Evolutionary conservation across 495 filamentous ascomycete species (phyloP).

Genomic region (Bacidia rubella): DNA sequence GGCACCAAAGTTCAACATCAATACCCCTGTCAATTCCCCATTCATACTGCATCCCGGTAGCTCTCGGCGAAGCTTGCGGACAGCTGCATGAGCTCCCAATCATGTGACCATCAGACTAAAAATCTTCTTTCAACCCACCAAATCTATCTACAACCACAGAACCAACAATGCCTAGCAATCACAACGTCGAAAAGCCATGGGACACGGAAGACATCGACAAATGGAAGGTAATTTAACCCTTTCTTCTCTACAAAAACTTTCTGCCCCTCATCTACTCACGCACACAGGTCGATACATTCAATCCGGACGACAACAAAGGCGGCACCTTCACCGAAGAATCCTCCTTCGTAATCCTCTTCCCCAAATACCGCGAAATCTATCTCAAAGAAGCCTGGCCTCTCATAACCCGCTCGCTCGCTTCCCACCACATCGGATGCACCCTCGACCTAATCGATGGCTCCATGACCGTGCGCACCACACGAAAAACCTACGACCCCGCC

Average conservation of each 20-base stretch:
- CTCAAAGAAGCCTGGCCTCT: conserved; percentile 83
- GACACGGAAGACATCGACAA: conserved; percentile 97
- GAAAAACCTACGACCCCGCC: conserved; percentile 90
- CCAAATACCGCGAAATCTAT: conserved; percentile 94
- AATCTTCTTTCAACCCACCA: not conserved
- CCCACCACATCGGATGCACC: conserved; percentile 69
- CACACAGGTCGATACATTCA: conserved; percentile 72
- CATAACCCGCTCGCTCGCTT: conserved; percentile 66
- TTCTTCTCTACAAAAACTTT: not conserved
- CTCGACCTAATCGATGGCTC: conserved; percentile 90
- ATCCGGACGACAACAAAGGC: conserved; percentile 64
- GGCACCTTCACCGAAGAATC: conserved; percentile 90
- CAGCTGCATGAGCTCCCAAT: not conserved
- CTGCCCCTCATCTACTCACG: not conserved
- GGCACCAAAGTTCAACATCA: too few relatives aligned
- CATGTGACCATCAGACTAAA: not conserved
- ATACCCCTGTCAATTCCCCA: too few relatives aligned
- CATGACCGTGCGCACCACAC: conserved; percentile 90
- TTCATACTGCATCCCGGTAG: too few relatives aligned
- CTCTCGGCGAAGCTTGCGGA: too few relatives aligned
- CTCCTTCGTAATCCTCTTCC: conserved; percentile 79
- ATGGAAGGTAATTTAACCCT: conserved; percentile 54
- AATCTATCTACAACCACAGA: not conserved
- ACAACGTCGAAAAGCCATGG: conserved; percentile 94
- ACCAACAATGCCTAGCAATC: conserved; percentile 68